Evolutionary conservation across 2,329 filamentous ascomycete species (phyloP).

Genomic region (Penicillium sp.): DNA sequence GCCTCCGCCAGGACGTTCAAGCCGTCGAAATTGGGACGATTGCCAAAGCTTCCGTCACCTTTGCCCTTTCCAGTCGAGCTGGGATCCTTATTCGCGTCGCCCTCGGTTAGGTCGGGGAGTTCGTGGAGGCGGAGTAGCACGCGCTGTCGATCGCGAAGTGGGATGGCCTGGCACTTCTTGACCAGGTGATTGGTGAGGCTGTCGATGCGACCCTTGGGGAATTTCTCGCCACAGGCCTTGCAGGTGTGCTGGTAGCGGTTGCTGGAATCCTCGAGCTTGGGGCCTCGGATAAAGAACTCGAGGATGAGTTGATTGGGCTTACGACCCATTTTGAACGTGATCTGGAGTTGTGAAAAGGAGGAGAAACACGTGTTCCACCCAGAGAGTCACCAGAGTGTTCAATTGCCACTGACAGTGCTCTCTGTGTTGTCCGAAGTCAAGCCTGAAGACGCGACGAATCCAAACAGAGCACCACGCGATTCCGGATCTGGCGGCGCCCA

Average conservation of each 20-base stretch:
- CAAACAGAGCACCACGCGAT: background rate
- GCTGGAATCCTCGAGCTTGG: constrained; percentile 82
- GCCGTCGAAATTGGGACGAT: constrained; percentile 68
- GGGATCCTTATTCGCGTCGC: constrained; percentile 40
- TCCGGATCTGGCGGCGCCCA: background rate
- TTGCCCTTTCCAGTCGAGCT: constrained; percentile 36
- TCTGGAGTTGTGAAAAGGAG: background rate
- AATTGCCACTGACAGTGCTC: background rate
- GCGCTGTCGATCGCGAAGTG: constrained; percentile 70
- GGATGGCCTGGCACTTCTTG: constrained; percentile 80
- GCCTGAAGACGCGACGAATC: background rate
- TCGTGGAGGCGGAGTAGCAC: constrained; percentile 72
- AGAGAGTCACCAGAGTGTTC: background rate
- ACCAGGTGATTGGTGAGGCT: constrained; percentile 76
- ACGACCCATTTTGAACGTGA: constrained; percentile 64
- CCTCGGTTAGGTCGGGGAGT: constrained; percentile 55
- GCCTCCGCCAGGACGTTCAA: constrained; percentile 86
- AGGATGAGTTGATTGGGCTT: constrained; percentile 81
- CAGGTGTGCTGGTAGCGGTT: constrained; percentile 91
- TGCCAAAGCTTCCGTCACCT: constrained; percentile 45
- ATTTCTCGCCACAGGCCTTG: constrained; percentile 82
- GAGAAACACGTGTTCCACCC: constrained; percentile 5
- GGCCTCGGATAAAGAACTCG: constrained; percentile 83
- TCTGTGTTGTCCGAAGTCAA: background rate
- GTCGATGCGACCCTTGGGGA: constrained; percentile 85